Evolutionary conservation across 345 rosid species (phyloP).

Genomic region (Eucalyptus rudis): DNA sequence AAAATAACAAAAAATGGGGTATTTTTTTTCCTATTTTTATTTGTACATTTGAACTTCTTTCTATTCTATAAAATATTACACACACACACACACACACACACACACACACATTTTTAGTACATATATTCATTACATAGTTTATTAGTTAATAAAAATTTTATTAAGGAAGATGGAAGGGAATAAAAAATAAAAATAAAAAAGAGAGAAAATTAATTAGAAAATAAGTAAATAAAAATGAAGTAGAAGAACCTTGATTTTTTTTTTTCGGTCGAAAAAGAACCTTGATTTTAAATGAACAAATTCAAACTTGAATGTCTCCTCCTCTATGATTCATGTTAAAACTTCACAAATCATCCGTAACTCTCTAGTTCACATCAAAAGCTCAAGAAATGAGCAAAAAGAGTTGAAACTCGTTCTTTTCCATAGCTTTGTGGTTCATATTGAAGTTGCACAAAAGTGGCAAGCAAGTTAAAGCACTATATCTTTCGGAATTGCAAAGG

Average conservation of each 20-base stretch:
- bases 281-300: not conserved
- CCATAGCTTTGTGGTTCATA: not conserved
- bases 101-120: not conserved
- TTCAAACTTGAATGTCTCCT: not conserved
- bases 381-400: not conserved
- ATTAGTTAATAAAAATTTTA: not conserved
- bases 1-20: too few relatives aligned
- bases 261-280: accelerated
- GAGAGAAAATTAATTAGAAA: not conserved
- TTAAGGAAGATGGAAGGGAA: not conserved
- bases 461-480: not conserved
- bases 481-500: not conserved
- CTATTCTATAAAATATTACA: too few relatives aligned
- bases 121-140: too few relatives aligned
- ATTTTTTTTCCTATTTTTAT: too few relatives aligned
- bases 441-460: not conserved
- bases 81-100: too few relatives aligned
- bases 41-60: too few relatives aligned
- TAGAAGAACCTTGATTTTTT: not conserved
- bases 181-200: too few relatives aligned
- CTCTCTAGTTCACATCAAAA: not conserved
- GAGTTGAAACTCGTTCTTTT: not conserved
- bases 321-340: not conserved
- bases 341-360: not conserved
- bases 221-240: not conserved